These are phyloP conservation scores for Globisporangium echinulatum DNA, from an alignment of 352 stramenopile genomes.

Conservation along the genomic window DNA sequence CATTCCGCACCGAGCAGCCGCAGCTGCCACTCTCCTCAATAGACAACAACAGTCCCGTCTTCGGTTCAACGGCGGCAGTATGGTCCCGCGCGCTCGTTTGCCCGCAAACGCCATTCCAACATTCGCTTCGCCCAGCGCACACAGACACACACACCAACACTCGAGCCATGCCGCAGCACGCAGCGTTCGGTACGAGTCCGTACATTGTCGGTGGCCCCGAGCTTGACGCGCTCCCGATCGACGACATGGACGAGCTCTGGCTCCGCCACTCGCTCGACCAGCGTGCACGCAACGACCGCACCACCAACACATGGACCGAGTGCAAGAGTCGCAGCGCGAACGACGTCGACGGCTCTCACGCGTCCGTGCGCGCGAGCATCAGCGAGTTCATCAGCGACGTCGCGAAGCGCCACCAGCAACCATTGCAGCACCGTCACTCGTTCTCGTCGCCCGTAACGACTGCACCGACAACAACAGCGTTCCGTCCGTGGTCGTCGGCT, in stretches of 20 bases:
- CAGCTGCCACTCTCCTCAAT: too few relatives aligned
- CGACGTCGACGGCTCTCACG: not conserved
- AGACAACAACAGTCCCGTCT: too few relatives aligned
- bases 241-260: not conserved
- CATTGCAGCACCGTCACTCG: not conserved
- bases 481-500: conserved; percentile 8
- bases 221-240: not conserved
- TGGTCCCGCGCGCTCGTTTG: not conserved
- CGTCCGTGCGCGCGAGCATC: too few relatives aligned
- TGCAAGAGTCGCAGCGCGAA: conserved; percentile 1
- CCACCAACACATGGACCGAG: conserved; percentile 1
- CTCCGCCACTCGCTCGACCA: conserved; percentile 5
- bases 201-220: conserved; percentile 1
- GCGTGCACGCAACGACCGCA: not conserved
- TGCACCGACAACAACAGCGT: conserved; percentile 1
- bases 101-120: not conserved
- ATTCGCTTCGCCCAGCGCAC: not conserved
- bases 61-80: too few relatives aligned
- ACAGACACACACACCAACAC: too few relatives aligned
- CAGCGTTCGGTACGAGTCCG: not conserved
- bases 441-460: conserved; percentile 7
- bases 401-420: conserved; percentile 1
- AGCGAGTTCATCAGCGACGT: not conserved
- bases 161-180: too few relatives aligned
- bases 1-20: not conserved